phyloP scores from a whole-genome alignment of 495 filamentous ascomycete species.

The Podospora comata region DNA sequence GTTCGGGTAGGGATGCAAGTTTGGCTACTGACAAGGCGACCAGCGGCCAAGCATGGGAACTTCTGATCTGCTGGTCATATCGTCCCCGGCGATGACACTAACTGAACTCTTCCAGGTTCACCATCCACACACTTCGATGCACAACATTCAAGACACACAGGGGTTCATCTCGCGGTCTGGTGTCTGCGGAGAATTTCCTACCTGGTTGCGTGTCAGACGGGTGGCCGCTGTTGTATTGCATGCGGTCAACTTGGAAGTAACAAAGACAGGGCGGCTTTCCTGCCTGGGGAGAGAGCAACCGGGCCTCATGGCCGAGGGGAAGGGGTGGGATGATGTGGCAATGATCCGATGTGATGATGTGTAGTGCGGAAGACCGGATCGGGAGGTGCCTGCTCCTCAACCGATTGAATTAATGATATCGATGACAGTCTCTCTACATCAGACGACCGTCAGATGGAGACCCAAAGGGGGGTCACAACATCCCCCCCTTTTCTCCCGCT shows the following conservation, averaged over 20 bases:
- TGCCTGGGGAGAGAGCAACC: not conserved
- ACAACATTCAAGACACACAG: constrained; percentile 3
- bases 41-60: not conserved
- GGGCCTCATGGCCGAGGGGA: not conserved
- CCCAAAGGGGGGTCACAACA: not conserved
- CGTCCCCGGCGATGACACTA: not conserved
- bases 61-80: not conserved
- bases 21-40: not conserved
- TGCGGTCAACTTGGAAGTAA: not conserved
- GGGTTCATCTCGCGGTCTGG: not conserved
- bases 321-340: not conserved
- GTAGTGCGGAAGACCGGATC: not conserved
- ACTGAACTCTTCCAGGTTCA: not conserved
- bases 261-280: not conserved
- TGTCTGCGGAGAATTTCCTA: constrained; percentile 2
- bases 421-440: not conserved
- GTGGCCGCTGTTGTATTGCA: not conserved
- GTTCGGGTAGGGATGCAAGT: not conserved
- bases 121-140: not conserved
- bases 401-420: not conserved
- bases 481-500: not conserved
- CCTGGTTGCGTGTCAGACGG: not conserved
- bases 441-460: not conserved
- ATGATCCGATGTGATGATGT: constrained; percentile 1
- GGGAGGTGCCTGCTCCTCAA: not conserved